Percentiles rank a stretch among this genome's conserved stretches.
Evolutionary conservation across 805 yeast genomes (phyloP).

Genomic region (Zygotorulaspora danielsina): DNA sequence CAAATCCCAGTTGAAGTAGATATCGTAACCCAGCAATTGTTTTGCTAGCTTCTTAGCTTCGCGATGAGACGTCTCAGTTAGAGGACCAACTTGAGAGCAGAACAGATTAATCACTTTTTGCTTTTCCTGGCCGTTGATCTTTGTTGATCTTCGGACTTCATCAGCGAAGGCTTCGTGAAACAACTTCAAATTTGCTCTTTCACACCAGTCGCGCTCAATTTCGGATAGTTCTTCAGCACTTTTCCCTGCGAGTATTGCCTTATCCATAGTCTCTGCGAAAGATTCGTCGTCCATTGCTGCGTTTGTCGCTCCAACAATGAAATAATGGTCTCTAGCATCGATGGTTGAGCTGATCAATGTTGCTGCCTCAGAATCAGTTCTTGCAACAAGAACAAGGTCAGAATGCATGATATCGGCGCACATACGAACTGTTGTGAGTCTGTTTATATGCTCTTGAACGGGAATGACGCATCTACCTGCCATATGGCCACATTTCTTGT

Average conservation of each 20-base stretch:
- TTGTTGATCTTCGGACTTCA: constrained; percentile 58
- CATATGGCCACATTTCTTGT: constrained; percentile 99
- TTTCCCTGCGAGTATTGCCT: constrained; percentile 73
- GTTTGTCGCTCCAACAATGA: constrained; percentile 86
- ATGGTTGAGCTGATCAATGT: constrained; percentile 90
- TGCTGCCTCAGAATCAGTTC: constrained; percentile 98
- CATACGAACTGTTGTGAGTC: constrained; percentile 89
- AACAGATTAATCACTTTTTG: constrained; percentile 65
- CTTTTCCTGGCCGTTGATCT: constrained; percentile 39
- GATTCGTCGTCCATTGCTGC: constrained; percentile 58
- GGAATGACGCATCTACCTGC: constrained; percentile 98
- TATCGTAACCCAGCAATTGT: constrained; percentile 71
- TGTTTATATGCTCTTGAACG: constrained; percentile 93
- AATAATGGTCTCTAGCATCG: constrained; percentile 91
- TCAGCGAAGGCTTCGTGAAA: constrained; percentile 90
- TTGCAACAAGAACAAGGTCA: constrained; percentile 81
- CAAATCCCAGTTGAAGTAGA: constrained; percentile 91
- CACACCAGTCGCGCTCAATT: constrained; percentile 78
- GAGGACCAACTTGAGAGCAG: constrained; percentile 64
- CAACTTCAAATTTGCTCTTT: constrained; percentile 76
- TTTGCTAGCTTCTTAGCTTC: constrained; percentile 77
- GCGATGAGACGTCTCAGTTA: constrained; percentile 67
- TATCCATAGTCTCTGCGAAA: constrained; percentile 70
- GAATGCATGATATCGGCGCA: constrained; percentile 91
- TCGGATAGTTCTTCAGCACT: constrained; percentile 65